Percentiles rank a stretch among this genome's conserved stretches.
Conservation (phyloP, 169 alveolate genomes). For the Cryptosporidium ubiquitum region DNA sequence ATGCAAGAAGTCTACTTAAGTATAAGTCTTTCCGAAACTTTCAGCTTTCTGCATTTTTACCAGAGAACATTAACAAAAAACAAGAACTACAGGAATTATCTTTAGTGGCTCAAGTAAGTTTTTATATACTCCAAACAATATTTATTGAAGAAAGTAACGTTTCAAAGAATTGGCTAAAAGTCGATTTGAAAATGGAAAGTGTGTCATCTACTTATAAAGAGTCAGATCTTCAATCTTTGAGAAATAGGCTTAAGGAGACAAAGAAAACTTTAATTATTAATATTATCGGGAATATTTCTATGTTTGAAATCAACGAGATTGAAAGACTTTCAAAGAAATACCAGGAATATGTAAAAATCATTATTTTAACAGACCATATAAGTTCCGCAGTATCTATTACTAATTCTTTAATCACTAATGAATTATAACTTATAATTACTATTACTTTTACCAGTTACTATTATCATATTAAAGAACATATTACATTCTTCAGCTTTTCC, state of each 20-base stretch:
- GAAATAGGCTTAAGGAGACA: background rate
- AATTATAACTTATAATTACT: background rate
- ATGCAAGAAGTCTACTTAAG: slow-evolving; percentile 5
- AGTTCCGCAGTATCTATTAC: slow-evolving; percentile 5
- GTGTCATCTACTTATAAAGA: background rate
- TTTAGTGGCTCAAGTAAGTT: background rate
- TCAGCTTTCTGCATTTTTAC: slow-evolving; percentile 12
- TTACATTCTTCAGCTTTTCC: slow-evolving; percentile 24
- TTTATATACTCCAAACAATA: background rate
- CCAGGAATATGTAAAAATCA: background rate
- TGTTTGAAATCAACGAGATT: slow-evolving; percentile 26
- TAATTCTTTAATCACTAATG: background rate
- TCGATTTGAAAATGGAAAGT: slow-evolving; percentile 2
- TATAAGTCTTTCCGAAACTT: slow-evolving; percentile 17
- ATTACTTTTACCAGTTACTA: background rate
- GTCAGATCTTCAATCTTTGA: background rate
- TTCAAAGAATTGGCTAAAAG: background rate
- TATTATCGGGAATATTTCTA: slow-evolving; percentile 27
- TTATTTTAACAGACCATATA: slow-evolving; percentile 21
- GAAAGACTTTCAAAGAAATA: background rate
- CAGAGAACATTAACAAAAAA: background rate
- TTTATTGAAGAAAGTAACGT: background rate
- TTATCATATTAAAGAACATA: slow-evolving; percentile 40
- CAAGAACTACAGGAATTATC: background rate
- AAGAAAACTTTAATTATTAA: slow-evolving; percentile 9